A percentile compares a stretch with the other conserved stretches of the same genome.
Evolutionary conservation across 192 early-diverging fungal species (phyloP).

Genomic region (Linnemannia zychae): DNA sequence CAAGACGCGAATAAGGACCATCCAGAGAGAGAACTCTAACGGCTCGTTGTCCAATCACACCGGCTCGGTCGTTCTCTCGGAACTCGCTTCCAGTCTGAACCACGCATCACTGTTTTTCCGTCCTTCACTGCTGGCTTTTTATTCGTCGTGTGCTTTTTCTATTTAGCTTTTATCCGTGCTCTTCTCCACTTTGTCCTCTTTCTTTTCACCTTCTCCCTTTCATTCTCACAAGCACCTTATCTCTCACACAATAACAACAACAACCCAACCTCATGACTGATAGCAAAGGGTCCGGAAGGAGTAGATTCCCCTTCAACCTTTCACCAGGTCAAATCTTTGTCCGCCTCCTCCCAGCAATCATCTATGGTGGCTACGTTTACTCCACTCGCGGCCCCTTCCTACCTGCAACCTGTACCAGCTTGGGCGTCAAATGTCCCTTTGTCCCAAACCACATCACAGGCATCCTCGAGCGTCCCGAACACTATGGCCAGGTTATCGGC

Average conservation of each 20-base stretch:
- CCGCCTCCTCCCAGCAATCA: constrained; percentile 38
- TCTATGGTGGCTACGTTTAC: constrained; percentile 25
- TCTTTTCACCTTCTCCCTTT: constrained; percentile 8
- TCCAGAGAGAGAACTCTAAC: too few relatives aligned
- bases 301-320: constrained; percentile 17
- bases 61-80: constrained; percentile 6
- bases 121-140: too few relatives aligned
- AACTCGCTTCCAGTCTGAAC: neutral
- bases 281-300: constrained; percentile 2
- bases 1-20: too few relatives aligned
- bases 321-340: constrained; percentile 27
- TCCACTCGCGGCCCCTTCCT: constrained; percentile 32
- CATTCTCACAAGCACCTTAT: neutral
- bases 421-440: constrained; percentile 22
- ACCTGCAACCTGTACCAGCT: constrained; percentile 15
- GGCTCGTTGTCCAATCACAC: neutral
- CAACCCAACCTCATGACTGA: neutral
- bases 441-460: constrained; percentile 13
- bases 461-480: constrained; percentile 35
- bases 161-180: neutral
- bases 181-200: neutral
- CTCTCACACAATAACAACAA: constrained; percentile 2
- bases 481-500: constrained; percentile 41
- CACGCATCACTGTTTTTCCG: neutral
- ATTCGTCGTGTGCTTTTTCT: neutral